Conservation (phyloP, 2,329 filamentous ascomycete genomes). For the Cadophora malorum region DNA sequence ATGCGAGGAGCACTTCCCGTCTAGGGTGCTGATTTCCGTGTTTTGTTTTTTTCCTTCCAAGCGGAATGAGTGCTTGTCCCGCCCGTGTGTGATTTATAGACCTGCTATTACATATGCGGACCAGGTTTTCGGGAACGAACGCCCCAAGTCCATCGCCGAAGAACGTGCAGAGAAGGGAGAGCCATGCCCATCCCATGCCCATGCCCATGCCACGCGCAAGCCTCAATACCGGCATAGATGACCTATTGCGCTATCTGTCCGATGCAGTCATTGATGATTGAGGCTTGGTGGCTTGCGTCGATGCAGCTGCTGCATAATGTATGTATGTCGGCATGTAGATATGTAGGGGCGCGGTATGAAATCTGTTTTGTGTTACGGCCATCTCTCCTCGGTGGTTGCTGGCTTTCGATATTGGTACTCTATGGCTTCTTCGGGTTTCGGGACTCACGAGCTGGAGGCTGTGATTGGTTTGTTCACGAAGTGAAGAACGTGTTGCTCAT, state of each 20-base stretch:
- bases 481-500: neutral
- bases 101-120: conserved; percentile 13
- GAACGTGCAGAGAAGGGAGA: too few relatives aligned
- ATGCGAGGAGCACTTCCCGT: neutral
- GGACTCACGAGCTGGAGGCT: neutral
- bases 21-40: neutral
- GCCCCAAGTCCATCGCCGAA: too few relatives aligned
- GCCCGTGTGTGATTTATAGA: conserved; percentile 11
- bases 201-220: too few relatives aligned
- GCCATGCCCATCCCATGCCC: too few relatives aligned
- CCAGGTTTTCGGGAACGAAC: conserved; percentile 13
- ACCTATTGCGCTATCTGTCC: neutral
- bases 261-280: conserved; percentile 3
- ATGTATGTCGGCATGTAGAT: neutral
- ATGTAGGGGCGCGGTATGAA: neutral
- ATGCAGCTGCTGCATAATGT: neutral
- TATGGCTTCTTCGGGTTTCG: neutral
- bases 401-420: neutral
- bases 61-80: neutral
- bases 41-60: neutral
- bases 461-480: neutral
- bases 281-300: conserved; percentile 5
- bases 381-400: neutral
- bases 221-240: neutral
- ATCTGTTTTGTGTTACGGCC: neutral